Evolutionary conservation across 345 rosid species (phyloP).

Genomic region (Rhodamnia argentea): DNA sequence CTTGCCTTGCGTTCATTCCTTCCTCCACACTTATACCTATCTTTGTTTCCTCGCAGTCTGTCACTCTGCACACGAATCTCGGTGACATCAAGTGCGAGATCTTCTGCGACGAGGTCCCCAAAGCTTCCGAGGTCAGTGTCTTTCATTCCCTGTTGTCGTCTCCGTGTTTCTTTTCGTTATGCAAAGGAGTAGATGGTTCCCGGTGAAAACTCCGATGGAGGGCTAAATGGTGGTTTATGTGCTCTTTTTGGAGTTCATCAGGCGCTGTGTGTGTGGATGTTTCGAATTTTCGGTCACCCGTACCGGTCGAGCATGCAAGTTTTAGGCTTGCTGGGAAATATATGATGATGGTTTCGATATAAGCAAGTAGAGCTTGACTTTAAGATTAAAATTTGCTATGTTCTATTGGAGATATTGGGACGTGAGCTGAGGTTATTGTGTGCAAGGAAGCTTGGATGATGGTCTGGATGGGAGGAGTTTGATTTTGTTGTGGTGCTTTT

Average conservation of each 20-base stretch:
- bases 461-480: background rate
- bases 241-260: background rate
- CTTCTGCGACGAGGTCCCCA: conserved; percentile 90
- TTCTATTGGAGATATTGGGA: background rate
- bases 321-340: background rate
- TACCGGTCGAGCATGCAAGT: background rate
- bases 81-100: conserved; percentile 98
- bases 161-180: background rate
- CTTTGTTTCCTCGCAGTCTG: conserved; percentile 46
- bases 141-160: background rate
- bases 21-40: background rate
- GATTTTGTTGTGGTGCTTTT: background rate
- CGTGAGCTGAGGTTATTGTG: background rate
- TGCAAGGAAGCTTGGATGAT: background rate
- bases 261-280: background rate
- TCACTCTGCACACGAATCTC: conserved; percentile 93
- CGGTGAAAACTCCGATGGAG: background rate
- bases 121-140: conserved; percentile 69
- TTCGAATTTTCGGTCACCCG: background rate
- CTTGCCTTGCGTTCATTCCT: background rate
- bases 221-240: background rate
- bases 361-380: background rate
- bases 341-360: background rate
- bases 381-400: background rate
- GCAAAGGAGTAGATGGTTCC: background rate